Evolutionary conservation across 768 basidiomycete genomes (phyloP), one percentile per base, ranked within the genome.

Genomic region (Boletus rubropictus): DNA sequence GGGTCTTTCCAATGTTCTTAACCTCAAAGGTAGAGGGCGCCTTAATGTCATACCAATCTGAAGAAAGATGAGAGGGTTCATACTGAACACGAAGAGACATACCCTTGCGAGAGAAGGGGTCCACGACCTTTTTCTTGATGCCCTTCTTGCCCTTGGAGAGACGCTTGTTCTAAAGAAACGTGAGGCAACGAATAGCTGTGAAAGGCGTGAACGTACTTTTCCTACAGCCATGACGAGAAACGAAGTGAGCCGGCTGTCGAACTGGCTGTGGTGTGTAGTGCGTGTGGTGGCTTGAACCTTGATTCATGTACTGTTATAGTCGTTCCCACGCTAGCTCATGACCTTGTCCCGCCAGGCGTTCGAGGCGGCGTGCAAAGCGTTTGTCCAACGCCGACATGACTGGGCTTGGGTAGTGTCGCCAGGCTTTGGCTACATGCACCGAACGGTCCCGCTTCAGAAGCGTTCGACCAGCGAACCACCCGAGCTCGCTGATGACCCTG

Each of bases 91-190:
- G 52, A 21, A 48, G 18, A 32, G 12, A 50, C 62, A 57, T 61
- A 94, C 95, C 95, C 76, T 99, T 99, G 78, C 96, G 86, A 57
- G 95, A 86, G 87, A 99, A 96, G 55, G 96, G 93, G 81, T 99
- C 96, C 54, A 99, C 92, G 69, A 96, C 93, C 85, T 98, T 96
- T 79, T 98, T 99, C 92, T 99, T 99, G 79, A 97, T 85, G 69
- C 91, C 92, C 78, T 94, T 94, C 82, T 94, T 94, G 63, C 92
- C 92, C 77, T 96, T 96, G 41, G 92, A 93, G 60, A 94, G 81
- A 68, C 92, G 85, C 76, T 99, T 99, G 78, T 97, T 98, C 90
- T 98, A 58, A 12, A 40, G 12, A 35, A 31, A 40, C 8, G 34
- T 55, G 21, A 56, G 49, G 20, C 9, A 14, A 41, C 36, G 20